Evolutionary conservation across 2,329 filamentous ascomycete species (phyloP), one percentile per base, ranked within the genome.

Genomic region (Ophiostoma sp.): DNA sequence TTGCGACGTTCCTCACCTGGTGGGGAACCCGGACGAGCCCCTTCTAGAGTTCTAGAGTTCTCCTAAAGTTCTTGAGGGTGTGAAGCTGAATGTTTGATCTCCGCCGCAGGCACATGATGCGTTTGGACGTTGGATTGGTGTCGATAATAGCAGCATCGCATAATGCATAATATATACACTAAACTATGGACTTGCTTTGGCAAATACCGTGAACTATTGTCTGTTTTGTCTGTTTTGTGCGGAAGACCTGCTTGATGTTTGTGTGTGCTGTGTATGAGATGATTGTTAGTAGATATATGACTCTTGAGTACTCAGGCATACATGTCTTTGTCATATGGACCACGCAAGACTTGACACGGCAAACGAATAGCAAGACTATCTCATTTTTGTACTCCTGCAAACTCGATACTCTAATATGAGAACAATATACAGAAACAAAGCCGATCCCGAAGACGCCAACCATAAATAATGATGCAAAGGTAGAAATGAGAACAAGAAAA

Each of bases 11-110:
- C 87, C 85, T 98, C 76, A 97, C 93, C 79, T 98, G 92, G 91
- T 98, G 94, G 94, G 94, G 94, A 77, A 97, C 94, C 77, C 90
- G 91, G 79, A 95, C 93, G 82, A 94, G 93, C 84, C 93, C 93
- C 72, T 96, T 97, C 81, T 88, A 93, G 78, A 39, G 27, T 3
- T 31, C 27, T 31, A 31, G 27, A 31, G 27, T 39, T 6, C 2
- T 39, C 1, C 2, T 39, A 39, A 6, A 10, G 36, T 96, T 96
- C 81, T 88, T 93, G 78, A 48, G 65, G 65, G 62, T 27, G 54
- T 62, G 27, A 31, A 33, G 23, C 4, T 35, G 36, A 13, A 41
- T 23, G n/a, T 67, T 27, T 23, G 33, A 39, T 66, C 62, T 62
- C 57, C 33, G 57, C 52, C 15, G 10, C 57, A 11, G 15, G 27